A percentile compares a stretch with the other conserved stretches of the same genome.
These are phyloP conservation scores for Penicillium vulpinum DNA, from an alignment of 2,329 filamentous ascomycete genomes.

Conservation along the genomic window DNA sequence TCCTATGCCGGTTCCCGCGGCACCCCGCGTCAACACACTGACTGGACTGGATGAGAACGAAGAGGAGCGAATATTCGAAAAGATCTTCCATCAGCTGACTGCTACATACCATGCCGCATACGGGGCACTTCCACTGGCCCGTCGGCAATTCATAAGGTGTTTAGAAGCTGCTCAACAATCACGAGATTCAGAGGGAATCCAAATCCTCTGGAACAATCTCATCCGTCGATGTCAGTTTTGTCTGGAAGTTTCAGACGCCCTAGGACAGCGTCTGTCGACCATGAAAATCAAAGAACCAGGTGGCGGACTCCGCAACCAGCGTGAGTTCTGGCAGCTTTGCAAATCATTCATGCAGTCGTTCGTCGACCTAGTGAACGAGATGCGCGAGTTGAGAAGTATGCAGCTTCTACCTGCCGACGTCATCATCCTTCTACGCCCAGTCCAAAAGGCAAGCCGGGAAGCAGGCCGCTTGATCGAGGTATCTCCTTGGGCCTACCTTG, in stretches of 20 bases:
- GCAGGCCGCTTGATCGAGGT: slow-evolving; percentile 70
- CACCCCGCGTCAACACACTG: slow-evolving; percentile 54
- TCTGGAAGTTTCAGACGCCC: slow-evolving; percentile 69
- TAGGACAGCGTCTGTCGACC: slow-evolving; percentile 70
- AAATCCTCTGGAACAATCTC: slow-evolving; percentile 68
- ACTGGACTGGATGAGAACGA: slow-evolving; percentile 67
- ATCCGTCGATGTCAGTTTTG: slow-evolving; percentile 70
- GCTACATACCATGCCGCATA: slow-evolving; percentile 72
- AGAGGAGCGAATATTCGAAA: slow-evolving; percentile 79
- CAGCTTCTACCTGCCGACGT: slow-evolving; percentile 63
- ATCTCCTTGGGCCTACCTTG: slow-evolving; percentile 63
- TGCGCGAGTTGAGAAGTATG: slow-evolving; percentile 49
- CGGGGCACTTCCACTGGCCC: slow-evolving; percentile 68
- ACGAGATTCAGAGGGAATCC: slow-evolving; percentile 59
- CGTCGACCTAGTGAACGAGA: slow-evolving; percentile 49
- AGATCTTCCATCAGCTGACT: slow-evolving; percentile 74
- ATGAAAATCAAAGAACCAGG: slow-evolving; percentile 85
- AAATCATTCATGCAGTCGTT: slow-evolving; percentile 57
- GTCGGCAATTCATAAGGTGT: slow-evolving; percentile 64
- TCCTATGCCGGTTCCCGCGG: slow-evolving; percentile 46
- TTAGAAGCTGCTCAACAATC: slow-evolving; percentile 64
- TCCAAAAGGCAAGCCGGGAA: slow-evolving; percentile 81
- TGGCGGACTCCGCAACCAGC: slow-evolving; percentile 60
- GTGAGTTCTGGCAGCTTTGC: slow-evolving; percentile 68
- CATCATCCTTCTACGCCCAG: slow-evolving; percentile 70